These are phyloP conservation scores for Ascochyta clinopodiicola DNA, from an alignment of 2,329 filamentous ascomycete genomes.

Conservation along the genomic window DNA sequence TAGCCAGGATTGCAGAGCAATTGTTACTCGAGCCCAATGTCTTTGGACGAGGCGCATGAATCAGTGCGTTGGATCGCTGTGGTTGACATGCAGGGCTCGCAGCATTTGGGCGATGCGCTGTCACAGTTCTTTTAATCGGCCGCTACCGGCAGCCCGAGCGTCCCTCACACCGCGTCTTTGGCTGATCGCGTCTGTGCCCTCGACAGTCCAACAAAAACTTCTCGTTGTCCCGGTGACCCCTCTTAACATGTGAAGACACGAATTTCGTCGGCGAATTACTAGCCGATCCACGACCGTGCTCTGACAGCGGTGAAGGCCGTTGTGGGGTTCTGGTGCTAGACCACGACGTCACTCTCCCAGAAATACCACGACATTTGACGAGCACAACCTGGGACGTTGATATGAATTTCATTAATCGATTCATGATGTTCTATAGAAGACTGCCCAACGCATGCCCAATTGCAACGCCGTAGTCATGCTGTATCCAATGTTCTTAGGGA, in stretches of 20 bases:
- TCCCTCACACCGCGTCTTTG: slow-evolving; percentile 14
- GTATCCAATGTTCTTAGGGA: slow-evolving; percentile 10
- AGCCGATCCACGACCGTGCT: slow-evolving; percentile 6
- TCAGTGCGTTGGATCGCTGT: background rate
- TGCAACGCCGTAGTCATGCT: slow-evolving; percentile 14
- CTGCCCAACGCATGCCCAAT: slow-evolving; percentile 9
- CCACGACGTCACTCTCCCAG: slow-evolving; percentile 3
- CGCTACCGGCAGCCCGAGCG: slow-evolving; percentile 6
- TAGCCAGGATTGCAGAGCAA: slow-evolving; percentile 1
- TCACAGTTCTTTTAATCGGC: slow-evolving; percentile 2
- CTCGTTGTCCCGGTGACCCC: slow-evolving; percentile 15
- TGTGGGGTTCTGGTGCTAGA: background rate
- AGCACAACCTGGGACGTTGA: slow-evolving; percentile 5
- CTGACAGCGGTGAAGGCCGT: slow-evolving; percentile 15
- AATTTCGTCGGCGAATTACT: slow-evolving; percentile 13
- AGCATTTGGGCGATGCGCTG: slow-evolving; percentile 16
- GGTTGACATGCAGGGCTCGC: slow-evolving; percentile 8
- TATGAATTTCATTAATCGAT: slow-evolving; percentile 7
- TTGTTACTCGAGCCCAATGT: background rate
- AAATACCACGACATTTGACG: background rate
- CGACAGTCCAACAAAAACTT: slow-evolving; percentile 5
- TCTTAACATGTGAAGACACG: slow-evolving; percentile 11
- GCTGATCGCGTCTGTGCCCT: slow-evolving; percentile 17
- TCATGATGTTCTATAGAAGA: background rate
- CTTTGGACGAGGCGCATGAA: slow-evolving; percentile 16